phyloP scores from a whole-genome alignment of 176 grass and related monocot genomes.

The Rhynchospora pubera region DNA sequence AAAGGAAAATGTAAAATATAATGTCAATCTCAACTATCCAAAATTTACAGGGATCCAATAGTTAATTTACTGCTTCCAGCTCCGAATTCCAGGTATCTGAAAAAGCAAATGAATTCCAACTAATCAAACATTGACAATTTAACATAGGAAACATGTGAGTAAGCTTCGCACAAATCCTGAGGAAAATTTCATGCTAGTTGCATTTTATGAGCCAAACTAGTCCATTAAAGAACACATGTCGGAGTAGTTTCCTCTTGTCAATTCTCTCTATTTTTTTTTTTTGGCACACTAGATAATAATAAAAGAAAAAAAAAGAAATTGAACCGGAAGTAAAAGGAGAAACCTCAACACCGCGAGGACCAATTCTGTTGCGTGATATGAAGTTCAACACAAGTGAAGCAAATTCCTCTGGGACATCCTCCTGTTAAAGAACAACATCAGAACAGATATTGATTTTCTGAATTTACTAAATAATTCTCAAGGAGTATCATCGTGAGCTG shows the following conservation, averaged over 20 bases:
- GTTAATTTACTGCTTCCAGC: slow-evolving; percentile 24
- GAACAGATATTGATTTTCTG: slow-evolving; percentile 1
- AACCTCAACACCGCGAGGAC: slow-evolving; percentile 82
- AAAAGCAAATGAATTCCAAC: not conserved
- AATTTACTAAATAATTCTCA: slow-evolving; percentile 2
- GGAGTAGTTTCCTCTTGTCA: not conserved
- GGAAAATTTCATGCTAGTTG: not conserved
- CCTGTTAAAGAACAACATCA: slow-evolving; percentile 45
- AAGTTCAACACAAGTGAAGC: slow-evolving; percentile 74
- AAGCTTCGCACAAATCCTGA: slow-evolving; percentile 3
- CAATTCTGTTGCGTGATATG: slow-evolving; percentile 82
- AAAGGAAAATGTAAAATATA: not conserved
- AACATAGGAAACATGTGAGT: not conserved
- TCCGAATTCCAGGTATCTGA: slow-evolving; percentile 20
- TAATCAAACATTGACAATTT: not conserved
- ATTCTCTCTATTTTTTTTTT: not conserved
- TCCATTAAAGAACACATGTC: not conserved
- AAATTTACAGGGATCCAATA: not conserved
- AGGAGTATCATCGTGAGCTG: not conserved
- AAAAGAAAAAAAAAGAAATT: not conserved
- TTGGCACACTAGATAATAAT: not conserved
- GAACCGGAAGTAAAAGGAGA: not conserved
- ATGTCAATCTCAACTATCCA: not conserved
- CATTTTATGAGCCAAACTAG: not conserved
- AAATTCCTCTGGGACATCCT: slow-evolving; percentile 95